phyloP scores from a whole-genome alignment of 2,329 filamentous ascomycete genomes.

The Onygenales sp. region DNA sequence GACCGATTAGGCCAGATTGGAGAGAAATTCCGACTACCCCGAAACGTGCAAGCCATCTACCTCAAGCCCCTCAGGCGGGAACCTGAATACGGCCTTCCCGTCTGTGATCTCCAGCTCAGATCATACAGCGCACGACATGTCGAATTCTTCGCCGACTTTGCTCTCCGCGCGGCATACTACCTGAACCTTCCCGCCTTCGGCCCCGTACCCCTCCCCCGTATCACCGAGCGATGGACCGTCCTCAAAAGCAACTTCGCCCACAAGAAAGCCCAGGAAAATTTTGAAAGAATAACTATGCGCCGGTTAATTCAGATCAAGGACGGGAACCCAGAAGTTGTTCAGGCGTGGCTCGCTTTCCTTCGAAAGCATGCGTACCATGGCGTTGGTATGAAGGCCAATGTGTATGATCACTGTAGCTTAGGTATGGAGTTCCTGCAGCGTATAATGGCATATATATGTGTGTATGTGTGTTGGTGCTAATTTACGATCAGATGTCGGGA shows the following conservation, averaged over 20 bases:
- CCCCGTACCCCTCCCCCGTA: conserved; percentile 74
- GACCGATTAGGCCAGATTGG: conserved; percentile 26
- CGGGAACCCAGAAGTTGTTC: conserved; percentile 77
- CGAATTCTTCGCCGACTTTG: conserved; percentile 91
- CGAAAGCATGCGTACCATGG: conserved; percentile 89
- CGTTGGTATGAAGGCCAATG: conserved; percentile 98
- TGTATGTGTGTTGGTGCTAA: conserved; percentile 7
- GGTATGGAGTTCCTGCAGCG: conserved; percentile 40
- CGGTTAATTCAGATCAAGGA: conserved; percentile 88
- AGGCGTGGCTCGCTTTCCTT: conserved; percentile 86
- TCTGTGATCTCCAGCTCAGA: conserved; percentile 84
- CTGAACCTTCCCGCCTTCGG: conserved; percentile 77
- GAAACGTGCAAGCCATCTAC: conserved; percentile 76
- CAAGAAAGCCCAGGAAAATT: conserved; percentile 98
- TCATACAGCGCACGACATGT: conserved; percentile 85
- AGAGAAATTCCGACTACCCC: conserved; percentile 52
- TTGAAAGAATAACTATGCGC: conserved; percentile 79
- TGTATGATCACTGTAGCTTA: conserved; percentile 75
- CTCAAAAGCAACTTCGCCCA: conserved; percentile 81
- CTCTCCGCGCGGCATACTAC: conserved; percentile 88
- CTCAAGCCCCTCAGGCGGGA: conserved; percentile 71
- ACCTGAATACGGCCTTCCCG: conserved; percentile 66
- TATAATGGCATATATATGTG: neutral
- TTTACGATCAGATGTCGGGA: conserved; percentile 26
- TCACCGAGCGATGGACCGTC: conserved; percentile 90